Evolutionary conservation across 2,329 filamentous ascomycete species (phyloP).

Genomic region (Colletotrichum eleusines): DNA sequence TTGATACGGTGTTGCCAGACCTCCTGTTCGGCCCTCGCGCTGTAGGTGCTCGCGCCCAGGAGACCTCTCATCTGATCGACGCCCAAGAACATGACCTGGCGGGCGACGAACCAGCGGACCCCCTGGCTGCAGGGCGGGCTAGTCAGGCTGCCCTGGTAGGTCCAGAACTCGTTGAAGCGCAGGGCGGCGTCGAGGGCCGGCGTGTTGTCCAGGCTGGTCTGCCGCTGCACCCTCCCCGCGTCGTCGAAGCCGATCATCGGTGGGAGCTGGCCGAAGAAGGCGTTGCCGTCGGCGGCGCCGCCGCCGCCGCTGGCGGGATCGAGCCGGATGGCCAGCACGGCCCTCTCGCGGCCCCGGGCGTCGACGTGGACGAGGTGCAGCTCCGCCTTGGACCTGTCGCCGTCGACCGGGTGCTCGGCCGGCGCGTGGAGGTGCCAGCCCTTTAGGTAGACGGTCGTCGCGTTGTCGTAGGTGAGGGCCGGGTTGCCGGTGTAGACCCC

Average conservation of each 20-base stretch:
- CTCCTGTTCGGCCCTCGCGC: slow-evolving; percentile 57
- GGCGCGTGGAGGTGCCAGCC: slow-evolving; percentile 66
- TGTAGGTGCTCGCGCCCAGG: slow-evolving; percentile 58
- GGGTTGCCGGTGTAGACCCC: slow-evolving; percentile 54
- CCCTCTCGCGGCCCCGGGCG: slow-evolving; percentile 54
- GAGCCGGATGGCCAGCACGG: slow-evolving; percentile 61
- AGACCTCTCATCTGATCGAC: slow-evolving; percentile 61
- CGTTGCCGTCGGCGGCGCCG: neutral
- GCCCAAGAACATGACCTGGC: slow-evolving; percentile 52
- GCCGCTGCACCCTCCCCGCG: slow-evolving; percentile 37
- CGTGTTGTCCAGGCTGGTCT: slow-evolving; percentile 47
- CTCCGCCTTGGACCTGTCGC: slow-evolving; percentile 58
- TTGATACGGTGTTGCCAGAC: slow-evolving; percentile 62
- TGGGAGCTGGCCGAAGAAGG: slow-evolving; percentile 58
- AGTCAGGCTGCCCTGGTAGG: slow-evolving; percentile 61
- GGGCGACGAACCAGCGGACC: slow-evolving; percentile 55
- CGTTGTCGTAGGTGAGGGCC: slow-evolving; percentile 59
- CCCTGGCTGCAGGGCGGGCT: slow-evolving; percentile 61
- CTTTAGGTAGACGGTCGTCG: slow-evolving; percentile 59
- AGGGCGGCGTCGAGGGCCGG: slow-evolving; percentile 52
- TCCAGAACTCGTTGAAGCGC: slow-evolving; percentile 60
- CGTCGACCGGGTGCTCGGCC: slow-evolving; percentile 61
- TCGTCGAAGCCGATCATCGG: slow-evolving; percentile 54
- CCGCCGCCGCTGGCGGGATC: slow-evolving; percentile 55
- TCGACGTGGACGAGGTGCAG: slow-evolving; percentile 63